A percentile compares a stretch with the other conserved stretches of the same genome.
Conservation (phyloP, 1,284 basidiomycete genomes). For the Naganishia cerealis region DNA sequence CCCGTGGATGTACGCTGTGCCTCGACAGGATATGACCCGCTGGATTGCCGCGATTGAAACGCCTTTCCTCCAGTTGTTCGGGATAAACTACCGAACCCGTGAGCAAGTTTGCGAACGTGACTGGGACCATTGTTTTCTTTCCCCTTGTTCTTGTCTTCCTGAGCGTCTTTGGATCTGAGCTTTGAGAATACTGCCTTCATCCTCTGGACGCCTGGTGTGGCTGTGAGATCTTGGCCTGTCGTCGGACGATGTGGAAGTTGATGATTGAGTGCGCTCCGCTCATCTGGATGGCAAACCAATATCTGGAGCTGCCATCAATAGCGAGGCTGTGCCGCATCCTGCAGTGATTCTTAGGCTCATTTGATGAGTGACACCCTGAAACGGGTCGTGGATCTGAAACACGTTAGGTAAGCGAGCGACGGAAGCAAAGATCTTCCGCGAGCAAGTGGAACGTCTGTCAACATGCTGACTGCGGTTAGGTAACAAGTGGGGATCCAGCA, state of each 20-base stretch:
- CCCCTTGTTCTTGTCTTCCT: background rate
- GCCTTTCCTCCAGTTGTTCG: background rate
- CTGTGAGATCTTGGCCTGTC: background rate
- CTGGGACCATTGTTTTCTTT: background rate
- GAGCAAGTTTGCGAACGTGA: background rate
- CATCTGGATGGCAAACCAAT: background rate
- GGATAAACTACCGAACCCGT: constrained; percentile 4
- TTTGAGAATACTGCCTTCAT: constrained; percentile 30
- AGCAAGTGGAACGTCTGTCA: background rate
- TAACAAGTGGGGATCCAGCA: background rate
- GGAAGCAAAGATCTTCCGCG: background rate
- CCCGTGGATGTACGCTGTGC: background rate
- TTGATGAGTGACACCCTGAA: background rate
- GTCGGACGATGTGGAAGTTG: background rate
- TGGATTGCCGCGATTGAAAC: constrained; percentile 7
- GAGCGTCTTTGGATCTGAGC: constrained; percentile 23
- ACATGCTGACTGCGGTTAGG: background rate
- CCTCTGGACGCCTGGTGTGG: background rate
- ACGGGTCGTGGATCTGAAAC: background rate
- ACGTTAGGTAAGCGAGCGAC: constrained; percentile 1
- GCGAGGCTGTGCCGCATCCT: too few relatives aligned
- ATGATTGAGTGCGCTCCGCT: background rate
- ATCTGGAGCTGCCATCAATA: too few relatives aligned
- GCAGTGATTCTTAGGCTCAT: background rate
- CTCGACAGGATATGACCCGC: background rate